phyloP scores from a whole-genome alignment of 345 rosid genomes.

The Conringia planisiliqua region DNA sequence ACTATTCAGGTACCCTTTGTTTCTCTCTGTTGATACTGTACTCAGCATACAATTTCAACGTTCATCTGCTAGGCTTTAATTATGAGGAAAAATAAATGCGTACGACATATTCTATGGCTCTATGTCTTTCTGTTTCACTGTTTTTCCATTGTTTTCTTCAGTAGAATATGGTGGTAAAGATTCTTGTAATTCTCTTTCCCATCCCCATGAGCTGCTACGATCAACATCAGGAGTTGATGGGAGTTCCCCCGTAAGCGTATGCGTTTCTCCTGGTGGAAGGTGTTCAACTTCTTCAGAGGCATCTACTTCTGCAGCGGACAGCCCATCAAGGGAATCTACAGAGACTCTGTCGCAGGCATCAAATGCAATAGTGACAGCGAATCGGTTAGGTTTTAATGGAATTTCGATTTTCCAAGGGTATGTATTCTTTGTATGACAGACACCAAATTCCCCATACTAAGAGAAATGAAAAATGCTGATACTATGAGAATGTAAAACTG shows the following conservation, averaged over 20 bases:
- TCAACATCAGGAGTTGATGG: slow-evolving; percentile 41
- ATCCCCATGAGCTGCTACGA: slow-evolving; percentile 52
- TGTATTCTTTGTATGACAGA: slow-evolving; percentile 20
- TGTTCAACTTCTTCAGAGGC: slow-evolving; percentile 44
- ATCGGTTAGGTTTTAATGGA: slow-evolving; percentile 44
- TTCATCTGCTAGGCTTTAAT: not conserved
- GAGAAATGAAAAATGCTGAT: not conserved
- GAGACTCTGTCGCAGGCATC: slow-evolving; percentile 40
- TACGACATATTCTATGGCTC: not conserved
- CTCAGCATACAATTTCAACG: not conserved
- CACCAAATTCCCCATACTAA: not conserved
- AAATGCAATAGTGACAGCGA: slow-evolving; percentile 46
- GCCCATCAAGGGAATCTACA: slow-evolving; percentile 35
- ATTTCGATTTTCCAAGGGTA: slow-evolving; percentile 84
- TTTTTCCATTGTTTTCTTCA: slow-evolving; percentile 26
- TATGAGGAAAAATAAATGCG: not conserved
- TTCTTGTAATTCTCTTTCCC: slow-evolving; percentile 38
- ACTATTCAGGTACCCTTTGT: slow-evolving; percentile 45
- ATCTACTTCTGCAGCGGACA: slow-evolving; percentile 42
- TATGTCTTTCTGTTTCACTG: not conserved
- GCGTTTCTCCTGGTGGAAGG: slow-evolving; percentile 39
- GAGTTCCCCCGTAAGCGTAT: slow-evolving; percentile 33
- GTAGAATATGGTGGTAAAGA: slow-evolving; percentile 54
- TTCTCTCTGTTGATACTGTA: not conserved
- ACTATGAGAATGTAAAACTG: not conserved